A percentile compares a stretch with the other conserved stretches of the same genome.
Evolutionary conservation across 2,329 filamentous ascomycete genomes (phyloP).

Genomic region (Aspergillus fumigatus): DNA sequence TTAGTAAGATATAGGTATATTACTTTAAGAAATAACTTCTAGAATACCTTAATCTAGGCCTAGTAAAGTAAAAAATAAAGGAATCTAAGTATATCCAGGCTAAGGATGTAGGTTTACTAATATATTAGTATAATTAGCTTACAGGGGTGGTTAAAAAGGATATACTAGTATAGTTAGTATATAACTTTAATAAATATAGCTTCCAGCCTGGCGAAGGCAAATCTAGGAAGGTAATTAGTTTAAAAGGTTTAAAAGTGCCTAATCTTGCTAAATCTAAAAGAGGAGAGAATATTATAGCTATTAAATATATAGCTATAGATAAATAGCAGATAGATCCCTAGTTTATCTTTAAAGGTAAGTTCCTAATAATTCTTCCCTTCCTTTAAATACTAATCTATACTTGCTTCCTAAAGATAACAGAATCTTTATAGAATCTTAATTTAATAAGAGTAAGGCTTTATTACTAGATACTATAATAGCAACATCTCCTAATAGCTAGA

Average conservation of each 20-base stretch:
- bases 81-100: neutral
- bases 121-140: neutral
- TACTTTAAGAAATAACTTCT: neutral
- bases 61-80: neutral
- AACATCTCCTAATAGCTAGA: too few relatives aligned
- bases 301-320: neutral
- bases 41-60: neutral
- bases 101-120: neutral
- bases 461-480: too few relatives aligned
- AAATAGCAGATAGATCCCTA: neutral
- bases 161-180: neutral
- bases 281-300: neutral
- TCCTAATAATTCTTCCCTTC: too few relatives aligned
- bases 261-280: neutral
- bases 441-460: too few relatives aligned
- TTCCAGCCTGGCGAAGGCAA: neutral
- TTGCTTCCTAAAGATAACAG: too few relatives aligned
- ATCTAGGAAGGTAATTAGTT: neutral
- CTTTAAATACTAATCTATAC: too few relatives aligned
- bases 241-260: neutral
- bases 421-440: too few relatives aligned
- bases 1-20: neutral
- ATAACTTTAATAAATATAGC: neutral
- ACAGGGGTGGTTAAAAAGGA: neutral
- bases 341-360: neutral